Percentiles rank a stretch among this genome's conserved stretches.
phyloP scores from a whole-genome alignment of 78 protist species.

The slime mould (Dictyostelium discoideum) region dicty_2.7 NC_007091.3:3633001-3633500 shows the following conservation, averaged over 20 bases:
- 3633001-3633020: background rate
- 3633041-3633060: background rate
- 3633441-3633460: conserved; percentile 14
- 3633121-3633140: conserved; percentile 16
- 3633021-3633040: background rate
- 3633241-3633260: conserved; percentile 10
- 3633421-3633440: background rate
- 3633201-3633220: background rate
- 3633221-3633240: background rate
- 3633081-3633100: background rate
- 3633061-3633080: background rate
- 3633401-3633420: background rate
- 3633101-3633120: conserved; percentile 1
- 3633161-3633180: background rate
- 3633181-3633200: background rate
- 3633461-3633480: background rate
- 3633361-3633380: background rate
- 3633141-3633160: conserved; percentile 1
- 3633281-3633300: background rate
- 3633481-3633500: background rate
- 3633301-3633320: background rate
- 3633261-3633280: conserved; percentile 11
- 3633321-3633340: background rate
- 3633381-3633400: background rate
- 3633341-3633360: background rate